Base-by-base conservation (phyloP, 2,329 filamentous ascomycete species). In the Calonectria ilicicola region DNA sequence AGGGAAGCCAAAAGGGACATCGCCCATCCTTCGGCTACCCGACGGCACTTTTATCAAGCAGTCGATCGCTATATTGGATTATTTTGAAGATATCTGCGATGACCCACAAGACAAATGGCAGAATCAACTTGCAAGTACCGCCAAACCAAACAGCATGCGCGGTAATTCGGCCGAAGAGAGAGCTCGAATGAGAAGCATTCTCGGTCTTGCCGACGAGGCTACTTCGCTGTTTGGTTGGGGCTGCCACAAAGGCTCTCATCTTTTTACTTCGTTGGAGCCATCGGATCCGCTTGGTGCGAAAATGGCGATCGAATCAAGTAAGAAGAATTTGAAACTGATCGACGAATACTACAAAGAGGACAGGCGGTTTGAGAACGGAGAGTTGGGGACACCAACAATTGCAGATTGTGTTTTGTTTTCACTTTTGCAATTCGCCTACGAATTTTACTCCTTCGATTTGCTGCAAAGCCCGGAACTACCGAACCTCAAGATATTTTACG, bases 371-470 rank as follows among this genome's bases (percentile, higher is more conserved):
- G 27, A 60, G 0, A 17, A 67, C 1, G 0, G 26, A 2, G 32
- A 46, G 8, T n/a, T 19, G 35, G 35, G 23, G 7, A 19, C 44
- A 1, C 40, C 17, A 4, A 71, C 40, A 3, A 49, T 77, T 2
- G 76, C 76, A 2, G 76, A 77, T 19, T 77, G 76, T 1, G 67
- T 78, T 0, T 15, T 77, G 14, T 77, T 75, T 26, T 75, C 76
- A 0, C 62, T 69, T 5, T 12, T 77, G 0, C 67, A 77, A 5
- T 77, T 77, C 42, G 63, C 76, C 9, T 73, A 76, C 26, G 76
- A 70, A 5, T 27, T 77, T 0, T 77, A 77, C 29, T 2, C 10
- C 0, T 0, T 74, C 7, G 47, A 76, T 3, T 35, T 77, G 3
- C 1, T 74, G 3, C 27, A 67, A 7, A 38, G 38, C 27, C 65